A percentile compares a stretch with the other conserved stretches of the same genome.
Evolutionary conservation across 2,329 filamentous ascomycete genomes (phyloP).

Genomic region (Biscogniauxia mediterranea): DNA sequence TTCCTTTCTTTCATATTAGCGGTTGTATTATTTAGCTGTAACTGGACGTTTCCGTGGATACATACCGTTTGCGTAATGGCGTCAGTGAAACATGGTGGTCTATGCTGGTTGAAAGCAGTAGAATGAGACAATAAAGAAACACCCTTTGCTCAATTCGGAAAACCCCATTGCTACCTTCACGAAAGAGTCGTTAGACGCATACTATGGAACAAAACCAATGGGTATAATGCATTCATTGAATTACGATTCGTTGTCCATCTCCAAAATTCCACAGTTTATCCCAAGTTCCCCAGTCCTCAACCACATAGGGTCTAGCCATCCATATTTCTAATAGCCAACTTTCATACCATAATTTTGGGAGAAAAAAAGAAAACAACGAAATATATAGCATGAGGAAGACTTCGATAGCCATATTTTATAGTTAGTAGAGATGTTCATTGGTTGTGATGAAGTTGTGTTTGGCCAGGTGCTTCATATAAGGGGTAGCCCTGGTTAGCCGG

Average conservation of each 20-base stretch:
- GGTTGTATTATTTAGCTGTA: not conserved
- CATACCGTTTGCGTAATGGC: not conserved
- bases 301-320: no score
- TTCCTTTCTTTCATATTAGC: not conserved
- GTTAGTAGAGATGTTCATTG: not conserved
- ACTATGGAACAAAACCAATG: not conserved
- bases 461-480: constrained; percentile 20
- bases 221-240: not conserved
- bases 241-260: not conserved
- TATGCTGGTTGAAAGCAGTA: not conserved
- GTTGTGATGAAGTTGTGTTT: constrained; percentile 11
- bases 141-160: not conserved
- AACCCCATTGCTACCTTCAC: not conserved
- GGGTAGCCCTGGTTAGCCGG: constrained; percentile 13
- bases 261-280: not conserved
- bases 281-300: not conserved
- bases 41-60: not conserved
- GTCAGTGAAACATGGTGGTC: not conserved
- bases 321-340: no score
- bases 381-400: no score
- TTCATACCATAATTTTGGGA: no score
- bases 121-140: not conserved
- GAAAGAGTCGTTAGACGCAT: not conserved
- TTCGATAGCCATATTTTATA: no score
- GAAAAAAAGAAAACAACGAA: no score